Evolutionary conservation across 2,329 filamentous ascomycete genomes (phyloP), one percentile per base, ranked within the genome.

Genomic region (Colletotrichum tabaci): DNA sequence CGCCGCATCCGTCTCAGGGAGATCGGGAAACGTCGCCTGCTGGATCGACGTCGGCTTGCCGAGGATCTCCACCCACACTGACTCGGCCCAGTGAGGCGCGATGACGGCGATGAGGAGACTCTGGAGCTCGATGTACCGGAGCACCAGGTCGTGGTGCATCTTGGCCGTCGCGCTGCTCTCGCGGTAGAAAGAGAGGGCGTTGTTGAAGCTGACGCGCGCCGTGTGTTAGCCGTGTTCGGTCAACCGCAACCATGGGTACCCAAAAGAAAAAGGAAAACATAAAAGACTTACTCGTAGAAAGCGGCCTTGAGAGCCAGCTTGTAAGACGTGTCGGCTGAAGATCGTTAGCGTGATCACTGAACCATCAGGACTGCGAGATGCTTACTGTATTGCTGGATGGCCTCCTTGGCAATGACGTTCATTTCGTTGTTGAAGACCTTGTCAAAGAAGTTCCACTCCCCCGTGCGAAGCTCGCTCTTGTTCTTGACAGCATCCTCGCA

Each of bases 381-480:
- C 68, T 46, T 50, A 71, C 68, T 46, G 84, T 98, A 98, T 80
- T 96, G 91, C 77, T 91, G 87, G 77, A 89, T 90, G 16, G 95
- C 90, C 82, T 98, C 93, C 60, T 88, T 87, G n/a, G 95, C 93
- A 12, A 97, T 85, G 6, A 88, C 86, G 80, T 97, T 96, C 86
- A 99, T 89, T 83, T 99, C 96, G 80, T 99, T 98, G 78, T 94
- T 90, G 80, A 99, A 98, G 57, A 98, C 87, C 69, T 91, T 89
- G 80, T 99, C 96, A 82, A 94, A 94, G 85, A 98, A 94, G 80
- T 93, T 91, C 74, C 91, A 89, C 76, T 91, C 87, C 61, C 94
- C 94, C n/a, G 90, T 90, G 61, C 96, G 92, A 78, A 98, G 91
- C 69, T 89, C 88, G 26, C 86, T 83, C 77, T 93, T 86, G 70